Evolutionary conservation across 495 filamentous ascomycete species (phyloP).

Genomic region (Parachaetomium inaequale): DNA sequence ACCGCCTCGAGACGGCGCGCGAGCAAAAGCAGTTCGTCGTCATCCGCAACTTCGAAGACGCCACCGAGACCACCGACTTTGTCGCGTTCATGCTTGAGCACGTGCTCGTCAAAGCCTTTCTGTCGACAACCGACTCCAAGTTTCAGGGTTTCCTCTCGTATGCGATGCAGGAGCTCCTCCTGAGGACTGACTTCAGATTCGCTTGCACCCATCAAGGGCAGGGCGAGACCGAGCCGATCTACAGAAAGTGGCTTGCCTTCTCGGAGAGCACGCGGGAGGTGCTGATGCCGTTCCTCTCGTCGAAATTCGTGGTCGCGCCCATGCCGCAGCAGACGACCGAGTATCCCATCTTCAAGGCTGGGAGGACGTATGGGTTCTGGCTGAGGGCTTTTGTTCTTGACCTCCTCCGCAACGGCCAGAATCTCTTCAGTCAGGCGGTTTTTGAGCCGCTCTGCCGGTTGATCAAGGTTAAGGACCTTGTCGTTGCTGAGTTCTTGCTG

Average conservation of each 20-base stretch:
- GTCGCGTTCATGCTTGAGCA: conserved; percentile 79
- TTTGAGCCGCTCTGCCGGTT: conserved; percentile 78
- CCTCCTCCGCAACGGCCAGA: conserved; percentile 68
- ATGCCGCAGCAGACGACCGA: conserved; percentile 49
- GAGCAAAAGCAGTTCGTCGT: conserved; percentile 77
- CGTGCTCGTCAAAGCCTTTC: conserved; percentile 84
- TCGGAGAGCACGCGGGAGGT: conserved; percentile 71
- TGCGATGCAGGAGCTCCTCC: conserved; percentile 88
- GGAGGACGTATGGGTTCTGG: conserved; percentile 72
- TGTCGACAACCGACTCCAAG: conserved; percentile 79
- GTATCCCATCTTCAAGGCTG: conserved; percentile 73
- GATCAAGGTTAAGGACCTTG: conserved; percentile 75
- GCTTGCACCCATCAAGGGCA: conserved; percentile 39
- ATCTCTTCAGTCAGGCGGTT: conserved; percentile 63
- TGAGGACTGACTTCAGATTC: conserved; percentile 64
- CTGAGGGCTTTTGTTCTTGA: conserved; percentile 75
- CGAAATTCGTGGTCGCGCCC: conserved; percentile 69
- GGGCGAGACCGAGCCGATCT: conserved; percentile 31
- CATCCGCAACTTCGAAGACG: conserved; percentile 74
- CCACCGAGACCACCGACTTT: conserved; percentile 80
- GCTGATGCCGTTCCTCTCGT: conserved; percentile 79
- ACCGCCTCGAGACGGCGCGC: conserved; percentile 74
- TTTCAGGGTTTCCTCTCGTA: conserved; percentile 87
- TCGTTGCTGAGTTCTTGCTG: conserved; percentile 78
- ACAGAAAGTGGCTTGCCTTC: conserved; percentile 70